phyloP scores from a whole-genome alignment of 345 rosid genomes.

The Triadica sebifera region DNA sequence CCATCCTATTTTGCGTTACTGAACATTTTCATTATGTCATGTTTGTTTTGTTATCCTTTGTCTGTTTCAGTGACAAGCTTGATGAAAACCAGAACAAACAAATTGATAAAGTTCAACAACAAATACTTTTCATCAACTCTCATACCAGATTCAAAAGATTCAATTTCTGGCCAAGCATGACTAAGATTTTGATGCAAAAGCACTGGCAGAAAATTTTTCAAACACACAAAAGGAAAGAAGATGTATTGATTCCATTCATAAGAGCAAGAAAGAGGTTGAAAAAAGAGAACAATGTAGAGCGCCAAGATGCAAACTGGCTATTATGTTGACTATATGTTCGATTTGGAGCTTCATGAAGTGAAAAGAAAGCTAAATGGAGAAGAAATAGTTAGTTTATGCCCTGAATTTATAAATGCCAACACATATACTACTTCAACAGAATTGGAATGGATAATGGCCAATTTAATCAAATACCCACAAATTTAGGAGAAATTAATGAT shows the following conservation, averaged over 20 bases:
- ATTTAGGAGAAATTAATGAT: slow-evolving; percentile 13
- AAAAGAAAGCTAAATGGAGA: slow-evolving; percentile 12
- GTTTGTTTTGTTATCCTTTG: slow-evolving; percentile 14
- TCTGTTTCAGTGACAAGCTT: slow-evolving; percentile 23
- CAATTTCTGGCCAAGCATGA: slow-evolving; percentile 9
- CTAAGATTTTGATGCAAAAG: slow-evolving; percentile 12
- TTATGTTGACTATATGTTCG: slow-evolving; percentile 13
- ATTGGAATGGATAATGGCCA: slow-evolving; percentile 16
- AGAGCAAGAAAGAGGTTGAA: slow-evolving; percentile 12
- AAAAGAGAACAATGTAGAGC: background rate
- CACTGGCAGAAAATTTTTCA: slow-evolving; percentile 13
- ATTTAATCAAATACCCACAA: slow-evolving; percentile 17
- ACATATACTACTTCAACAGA: slow-evolving; percentile 13
- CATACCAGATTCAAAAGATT: slow-evolving; percentile 1
- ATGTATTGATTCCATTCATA: slow-evolving; percentile 15
- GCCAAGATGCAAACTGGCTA: background rate
- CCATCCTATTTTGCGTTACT: background rate
- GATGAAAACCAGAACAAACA: slow-evolving; percentile 12
- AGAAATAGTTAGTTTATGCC: slow-evolving; percentile 14
- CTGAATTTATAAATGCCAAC: slow-evolving; percentile 5
- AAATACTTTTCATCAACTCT: background rate
- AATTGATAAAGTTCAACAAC: background rate
- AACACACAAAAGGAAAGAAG: background rate
- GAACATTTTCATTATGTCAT: slow-evolving; percentile 6
- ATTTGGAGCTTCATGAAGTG: slow-evolving; percentile 16